A percentile compares a stretch with the other conserved stretches of the same genome.
Evolutionary conservation across 2,329 filamentous ascomycete species (phyloP).

Genomic region (Monosporascus cannonballus): DNA sequence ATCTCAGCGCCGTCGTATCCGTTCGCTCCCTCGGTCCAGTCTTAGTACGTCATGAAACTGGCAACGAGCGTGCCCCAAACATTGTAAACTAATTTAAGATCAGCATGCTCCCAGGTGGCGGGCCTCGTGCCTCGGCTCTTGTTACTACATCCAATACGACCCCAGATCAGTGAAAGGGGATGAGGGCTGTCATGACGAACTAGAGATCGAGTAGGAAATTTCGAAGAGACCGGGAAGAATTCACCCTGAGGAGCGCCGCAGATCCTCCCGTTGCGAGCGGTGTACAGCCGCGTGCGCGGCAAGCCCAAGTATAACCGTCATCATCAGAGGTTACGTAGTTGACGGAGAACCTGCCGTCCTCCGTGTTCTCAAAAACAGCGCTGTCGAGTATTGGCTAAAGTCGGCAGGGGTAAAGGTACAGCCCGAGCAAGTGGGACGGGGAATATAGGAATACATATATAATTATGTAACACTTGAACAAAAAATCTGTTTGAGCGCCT

Average conservation of each 20-base stretch:
- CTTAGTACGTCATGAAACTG: conserved; percentile 41
- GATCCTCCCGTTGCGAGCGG: conserved; percentile 23
- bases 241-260: conserved; percentile 33
- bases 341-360: conserved; percentile 28
- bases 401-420: neutral
- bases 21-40: conserved; percentile 11
- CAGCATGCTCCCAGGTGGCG: neutral
- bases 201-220: neutral
- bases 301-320: conserved; percentile 35
- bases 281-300: conserved; percentile 30
- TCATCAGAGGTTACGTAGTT: conserved; percentile 31
- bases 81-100: conserved; percentile 22
- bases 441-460: too few species aligned
- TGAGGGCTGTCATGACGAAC: neutral
- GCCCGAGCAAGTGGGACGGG: neutral
- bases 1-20: conserved; percentile 22
- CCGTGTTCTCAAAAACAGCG: conserved; percentile 37
- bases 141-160: too few species aligned
- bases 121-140: too few species aligned
- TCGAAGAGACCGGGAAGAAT: neutral
- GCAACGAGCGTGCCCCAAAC: conserved; percentile 35
- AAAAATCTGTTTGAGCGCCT: too few species aligned
- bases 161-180: too few species aligned
- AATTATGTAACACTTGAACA: too few species aligned
- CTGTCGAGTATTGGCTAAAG: conserved; percentile 4